phyloP scores from a whole-genome alignment of 2,329 filamentous ascomycete species.

The Xylaria polymorpha region DNA sequence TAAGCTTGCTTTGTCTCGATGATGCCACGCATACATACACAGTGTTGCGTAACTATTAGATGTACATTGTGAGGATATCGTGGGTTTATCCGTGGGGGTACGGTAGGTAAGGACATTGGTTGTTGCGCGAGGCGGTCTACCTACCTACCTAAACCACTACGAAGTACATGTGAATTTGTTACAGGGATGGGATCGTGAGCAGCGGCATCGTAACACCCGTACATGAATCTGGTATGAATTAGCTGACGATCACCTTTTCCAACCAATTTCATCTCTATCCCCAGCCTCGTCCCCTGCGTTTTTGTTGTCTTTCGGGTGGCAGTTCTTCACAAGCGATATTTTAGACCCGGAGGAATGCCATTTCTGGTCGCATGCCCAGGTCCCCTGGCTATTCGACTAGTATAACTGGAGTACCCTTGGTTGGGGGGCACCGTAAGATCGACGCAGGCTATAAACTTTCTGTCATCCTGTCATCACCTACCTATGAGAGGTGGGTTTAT shows the following conservation, averaged over 20 bases:
- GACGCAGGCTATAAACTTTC: conserved; percentile 22
- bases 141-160: background rate
- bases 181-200: background rate
- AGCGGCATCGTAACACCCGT: background rate
- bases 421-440: conserved; percentile 26
- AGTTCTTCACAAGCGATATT: conserved; percentile 10
- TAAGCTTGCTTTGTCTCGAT: background rate
- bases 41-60: background rate
- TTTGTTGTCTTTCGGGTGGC: background rate
- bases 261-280: background rate
- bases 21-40: conserved; percentile 14
- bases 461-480: background rate
- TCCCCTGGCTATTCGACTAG: conserved; percentile 14
- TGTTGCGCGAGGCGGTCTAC: background rate
- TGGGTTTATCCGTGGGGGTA: background rate
- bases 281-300: conserved; percentile 19
- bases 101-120: background rate
- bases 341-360: conserved; percentile 19
- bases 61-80: background rate
- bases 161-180: background rate
- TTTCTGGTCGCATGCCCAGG: conserved; percentile 14
- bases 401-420: conserved; percentile 5
- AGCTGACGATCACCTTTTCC: conserved; percentile 17
- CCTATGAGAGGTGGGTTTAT: background rate
- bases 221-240: conserved; percentile 3